Percentiles rank a stretch among this genome's conserved stretches.
Conservation (phyloP, 768 basidiomycete genomes). For the Hydnum rufescens region DNA sequence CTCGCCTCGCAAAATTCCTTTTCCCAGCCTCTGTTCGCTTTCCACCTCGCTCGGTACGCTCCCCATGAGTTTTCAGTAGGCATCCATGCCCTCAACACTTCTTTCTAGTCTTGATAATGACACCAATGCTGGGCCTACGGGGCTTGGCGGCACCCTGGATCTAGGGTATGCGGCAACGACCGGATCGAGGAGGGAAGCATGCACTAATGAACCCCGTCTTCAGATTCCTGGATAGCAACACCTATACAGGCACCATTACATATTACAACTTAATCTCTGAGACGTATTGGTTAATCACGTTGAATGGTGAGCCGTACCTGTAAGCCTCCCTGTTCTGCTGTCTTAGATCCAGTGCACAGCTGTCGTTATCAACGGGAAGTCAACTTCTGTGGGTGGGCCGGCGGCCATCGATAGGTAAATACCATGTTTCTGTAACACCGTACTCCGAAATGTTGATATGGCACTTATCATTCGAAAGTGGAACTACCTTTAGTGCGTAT, state of each 20-base stretch:
- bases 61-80: background rate
- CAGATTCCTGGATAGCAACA: background rate
- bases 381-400: background rate
- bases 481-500: background rate
- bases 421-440: background rate
- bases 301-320: background rate
- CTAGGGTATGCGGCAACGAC: background rate
- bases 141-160: background rate
- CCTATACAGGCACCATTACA: constrained; percentile 7
- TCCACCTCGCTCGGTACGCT: constrained; percentile 6
- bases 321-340: too few relatives aligned
- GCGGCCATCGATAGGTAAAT: background rate
- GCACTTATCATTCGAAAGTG: background rate
- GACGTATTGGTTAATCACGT: constrained; percentile 9
- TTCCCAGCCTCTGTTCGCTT: constrained; percentile 8
- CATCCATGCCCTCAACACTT: too few relatives aligned
- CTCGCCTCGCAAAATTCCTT: constrained; percentile 1
- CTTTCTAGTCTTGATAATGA: background rate
- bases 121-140: background rate
- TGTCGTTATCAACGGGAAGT: background rate
- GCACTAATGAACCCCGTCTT: background rate
- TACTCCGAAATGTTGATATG: too few relatives aligned
- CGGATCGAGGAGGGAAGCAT: background rate
- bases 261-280: constrained; percentile 7
- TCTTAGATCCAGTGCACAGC: too few relatives aligned